A percentile compares a stretch with the other conserved stretches of the same genome.
phyloP scores from a whole-genome alignment of 1,284 basidiomycete species.

The Megacollybia platyphylla region DNA sequence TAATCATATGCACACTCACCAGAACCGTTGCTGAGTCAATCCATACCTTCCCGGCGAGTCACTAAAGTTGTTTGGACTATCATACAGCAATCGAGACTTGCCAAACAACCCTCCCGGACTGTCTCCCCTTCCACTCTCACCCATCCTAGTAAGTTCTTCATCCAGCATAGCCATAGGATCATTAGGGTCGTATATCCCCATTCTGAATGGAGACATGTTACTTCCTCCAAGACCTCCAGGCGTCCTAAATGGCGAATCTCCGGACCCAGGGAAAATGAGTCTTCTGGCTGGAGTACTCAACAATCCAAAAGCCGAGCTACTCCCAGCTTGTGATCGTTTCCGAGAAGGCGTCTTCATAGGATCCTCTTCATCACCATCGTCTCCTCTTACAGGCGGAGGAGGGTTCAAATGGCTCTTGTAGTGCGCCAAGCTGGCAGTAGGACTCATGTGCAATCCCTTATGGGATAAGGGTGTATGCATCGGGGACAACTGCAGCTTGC shows the following conservation, averaged over 20 bases:
- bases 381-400: conserved; percentile 25
- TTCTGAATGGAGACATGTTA: conserved; percentile 43
- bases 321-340: conserved; percentile 20
- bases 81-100: conserved; percentile 36
- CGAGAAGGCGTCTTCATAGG: conserved; percentile 41
- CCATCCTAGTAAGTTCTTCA: conserved; percentile 47
- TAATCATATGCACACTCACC: too few species aligned
- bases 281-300: conserved; percentile 1
- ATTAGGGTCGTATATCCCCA: conserved; percentile 50
- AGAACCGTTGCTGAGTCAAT: too few species aligned
- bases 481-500: conserved; percentile 34
- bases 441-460: conserved; percentile 54
- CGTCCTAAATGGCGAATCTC: conserved; percentile 41
- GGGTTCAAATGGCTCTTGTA: conserved; percentile 54
- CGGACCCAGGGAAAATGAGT: conserved; percentile 12
- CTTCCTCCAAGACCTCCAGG: conserved; percentile 18
- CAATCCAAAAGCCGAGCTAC: conserved; percentile 13
- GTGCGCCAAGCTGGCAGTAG: conserved; percentile 45
- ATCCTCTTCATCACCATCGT: conserved; percentile 25
- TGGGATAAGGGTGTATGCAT: conserved; percentile 54
- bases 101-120: conserved; percentile 50
- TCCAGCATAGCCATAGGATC: conserved; percentile 51
- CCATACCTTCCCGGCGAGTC: conserved; percentile 5
- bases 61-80: conserved; percentile 13
- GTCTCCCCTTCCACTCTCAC: conserved; percentile 25